phyloP scores from a whole-genome alignment of 139 green algal species.

The Zygnema circumcarinatum region DNA sequence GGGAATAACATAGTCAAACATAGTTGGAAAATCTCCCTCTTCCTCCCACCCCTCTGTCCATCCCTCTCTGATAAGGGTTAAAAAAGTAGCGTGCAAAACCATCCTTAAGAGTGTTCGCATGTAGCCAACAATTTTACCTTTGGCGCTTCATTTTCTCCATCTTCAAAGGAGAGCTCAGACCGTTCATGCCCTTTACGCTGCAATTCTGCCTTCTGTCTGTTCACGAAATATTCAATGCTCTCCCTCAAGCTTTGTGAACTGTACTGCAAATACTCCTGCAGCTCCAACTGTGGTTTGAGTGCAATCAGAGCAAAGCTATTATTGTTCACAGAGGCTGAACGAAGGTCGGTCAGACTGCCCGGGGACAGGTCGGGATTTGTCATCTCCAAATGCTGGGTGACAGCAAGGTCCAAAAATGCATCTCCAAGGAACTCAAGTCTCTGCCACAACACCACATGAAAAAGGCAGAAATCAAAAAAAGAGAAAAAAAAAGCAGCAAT shows the following conservation, averaged over 20 bases:
- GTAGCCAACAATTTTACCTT: conserved; percentile 1
- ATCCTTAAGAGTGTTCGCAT: neutral
- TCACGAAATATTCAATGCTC: neutral
- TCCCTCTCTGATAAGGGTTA: neutral
- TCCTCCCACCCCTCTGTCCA: too few species aligned
- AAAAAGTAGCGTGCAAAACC: neutral
- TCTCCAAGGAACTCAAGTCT: conserved; percentile 54
- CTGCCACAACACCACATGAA: too few species aligned
- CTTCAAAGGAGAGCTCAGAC: neutral
- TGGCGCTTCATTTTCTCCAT: neutral
- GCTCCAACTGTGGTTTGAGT: neutral
- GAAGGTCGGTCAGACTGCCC: conserved; percentile 19
- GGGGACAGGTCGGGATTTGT: neutral
- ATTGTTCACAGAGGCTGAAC: conserved; percentile 32
- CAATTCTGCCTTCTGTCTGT: too few species aligned
- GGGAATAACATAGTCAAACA: neutral
- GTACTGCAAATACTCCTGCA: conserved; percentile 16
- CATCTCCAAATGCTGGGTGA: conserved; percentile 31
- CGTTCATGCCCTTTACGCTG: too few species aligned
- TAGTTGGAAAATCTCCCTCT: too few species aligned
- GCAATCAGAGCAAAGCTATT: conserved; percentile 8
- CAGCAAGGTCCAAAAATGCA: conserved; percentile 28
- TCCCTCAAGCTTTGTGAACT: neutral
- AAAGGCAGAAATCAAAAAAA: conserved; percentile 14
- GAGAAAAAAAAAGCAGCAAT: conserved; percentile 1